Evolutionary conservation across 805 yeast species (phyloP), one percentile per base, ranked within the genome.

Genomic region (Barnettozyma californica): DNA sequence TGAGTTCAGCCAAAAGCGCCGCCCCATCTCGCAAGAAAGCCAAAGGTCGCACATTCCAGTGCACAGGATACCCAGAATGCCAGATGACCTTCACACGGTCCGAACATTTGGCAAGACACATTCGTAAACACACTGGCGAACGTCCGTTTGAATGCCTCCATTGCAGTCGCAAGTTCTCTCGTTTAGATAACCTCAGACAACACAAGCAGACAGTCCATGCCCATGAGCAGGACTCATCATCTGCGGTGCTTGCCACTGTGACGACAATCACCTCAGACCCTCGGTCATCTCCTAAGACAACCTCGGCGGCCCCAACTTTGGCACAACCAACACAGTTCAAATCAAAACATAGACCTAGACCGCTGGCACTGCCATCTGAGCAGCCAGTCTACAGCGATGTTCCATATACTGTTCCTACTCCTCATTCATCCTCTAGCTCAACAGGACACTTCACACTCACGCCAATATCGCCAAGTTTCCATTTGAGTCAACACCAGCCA

Each of bases 41-140:
- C 13, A 81, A 80, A 53, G 84, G 84, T 13, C 67, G 88, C 51
- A 77, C 86, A 20, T 90, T 90, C 67, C 90, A 82, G 61, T 90
- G 97, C 66, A 71, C 84, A 1, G 96, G 96, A 3, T 91, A 77
- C 62, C 88, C 88, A 19, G 90, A 84, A 55, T 90, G 97, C 67
- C 73, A 71, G 48, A 90, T 91, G 96, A 77, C 91, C 7, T 90
- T 90, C 66, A 87, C 96, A 2, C 74, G 97, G 44, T 84, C 94
- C 9, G 97, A 91, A 64, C 97, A 91, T 67, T 74, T 90, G 56
- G 96, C 96, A 1, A 74, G 97, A 50, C 97, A 90, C 68, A 84
- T 91, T 46, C 71, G 97, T 50, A 91, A 90, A 59, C 97, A 90
- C 64, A 91, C 97, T 0, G 97, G 97, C 39, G 97, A 90, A 65